phyloP scores from a whole-genome alignment of 495 filamentous ascomycete species.

The Penicillium desertorum region DNA sequence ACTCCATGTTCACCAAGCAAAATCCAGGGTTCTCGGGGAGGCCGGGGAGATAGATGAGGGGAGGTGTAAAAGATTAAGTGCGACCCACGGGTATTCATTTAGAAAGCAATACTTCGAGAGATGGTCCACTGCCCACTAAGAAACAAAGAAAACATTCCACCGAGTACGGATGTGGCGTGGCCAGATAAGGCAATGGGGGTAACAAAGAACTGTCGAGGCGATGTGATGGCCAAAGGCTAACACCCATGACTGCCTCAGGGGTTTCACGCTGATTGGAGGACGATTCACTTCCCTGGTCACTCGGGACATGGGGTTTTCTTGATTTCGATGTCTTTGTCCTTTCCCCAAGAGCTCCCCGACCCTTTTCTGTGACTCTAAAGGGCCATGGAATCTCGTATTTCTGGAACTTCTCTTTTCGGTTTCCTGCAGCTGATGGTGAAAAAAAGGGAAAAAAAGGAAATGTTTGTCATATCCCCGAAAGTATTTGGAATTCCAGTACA shows the following conservation, averaged over 20 bases:
- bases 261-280: slow-evolving; percentile 17
- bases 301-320: slow-evolving; percentile 2
- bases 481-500: not conserved
- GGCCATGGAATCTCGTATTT: not conserved
- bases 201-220: slow-evolving; percentile 13
- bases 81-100: slow-evolving; percentile 19
- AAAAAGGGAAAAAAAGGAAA: not conserved
- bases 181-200: slow-evolving; percentile 8
- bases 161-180: slow-evolving; percentile 11
- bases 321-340: not conserved
- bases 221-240: slow-evolving; percentile 10
- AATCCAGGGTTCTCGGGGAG: slow-evolving; percentile 17
- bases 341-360: not conserved
- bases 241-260: slow-evolving; percentile 15
- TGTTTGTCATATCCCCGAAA: not conserved
- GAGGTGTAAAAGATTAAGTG: slow-evolving; percentile 15
- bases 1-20: slow-evolving; percentile 19
- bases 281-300: slow-evolving; percentile 9
- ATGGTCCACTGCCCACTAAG: not conserved
- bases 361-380: not conserved
- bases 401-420: slow-evolving; percentile 1
- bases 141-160: slow-evolving; percentile 21
- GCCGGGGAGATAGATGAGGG: slow-evolving; percentile 20
- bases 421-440: not conserved
- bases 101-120: slow-evolving; percentile 10